Conservation (phyloP, 352 stramenopile genomes). For the Pythium dissotocum region DNA sequence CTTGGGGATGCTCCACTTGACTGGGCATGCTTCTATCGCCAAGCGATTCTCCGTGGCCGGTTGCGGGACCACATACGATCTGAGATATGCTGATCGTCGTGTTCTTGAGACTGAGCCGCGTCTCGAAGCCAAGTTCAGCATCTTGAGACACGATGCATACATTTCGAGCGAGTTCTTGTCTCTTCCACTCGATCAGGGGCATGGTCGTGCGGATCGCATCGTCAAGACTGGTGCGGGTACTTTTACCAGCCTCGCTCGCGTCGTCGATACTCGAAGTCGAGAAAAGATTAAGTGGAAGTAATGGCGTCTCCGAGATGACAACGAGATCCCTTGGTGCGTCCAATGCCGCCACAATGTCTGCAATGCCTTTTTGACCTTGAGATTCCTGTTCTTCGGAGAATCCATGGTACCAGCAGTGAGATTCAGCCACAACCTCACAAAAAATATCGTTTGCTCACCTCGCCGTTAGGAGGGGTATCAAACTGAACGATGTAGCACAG, state of each 20-base stretch:
- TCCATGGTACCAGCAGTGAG: background rate
- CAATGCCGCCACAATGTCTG: background rate
- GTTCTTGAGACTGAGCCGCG: conserved; percentile 34
- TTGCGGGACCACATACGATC: conserved; percentile 38
- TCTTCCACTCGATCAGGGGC: conserved; percentile 12
- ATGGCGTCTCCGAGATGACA: background rate
- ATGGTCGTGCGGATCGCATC: background rate
- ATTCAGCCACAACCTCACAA: background rate
- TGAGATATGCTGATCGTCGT: conserved; percentile 39
- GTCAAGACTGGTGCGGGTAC: background rate
- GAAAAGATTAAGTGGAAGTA: background rate
- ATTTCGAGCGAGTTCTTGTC: conserved; percentile 2
- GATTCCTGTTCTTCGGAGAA: background rate
- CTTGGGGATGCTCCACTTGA: background rate
- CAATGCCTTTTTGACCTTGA: background rate
- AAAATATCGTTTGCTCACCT: background rate
- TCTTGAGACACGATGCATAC: conserved; percentile 10
- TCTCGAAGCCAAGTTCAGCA: background rate
- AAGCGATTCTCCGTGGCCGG: background rate
- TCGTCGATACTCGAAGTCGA: background rate
- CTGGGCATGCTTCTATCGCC: background rate
- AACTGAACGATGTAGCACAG: conserved; percentile 12
- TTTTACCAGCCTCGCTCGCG: background rate
- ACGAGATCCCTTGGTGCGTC: background rate
- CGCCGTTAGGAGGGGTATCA: background rate